These are phyloP conservation scores for Pontederia crassipes DNA, from an alignment of 176 grass and related monocot species.

Conservation along the genomic window DNA sequence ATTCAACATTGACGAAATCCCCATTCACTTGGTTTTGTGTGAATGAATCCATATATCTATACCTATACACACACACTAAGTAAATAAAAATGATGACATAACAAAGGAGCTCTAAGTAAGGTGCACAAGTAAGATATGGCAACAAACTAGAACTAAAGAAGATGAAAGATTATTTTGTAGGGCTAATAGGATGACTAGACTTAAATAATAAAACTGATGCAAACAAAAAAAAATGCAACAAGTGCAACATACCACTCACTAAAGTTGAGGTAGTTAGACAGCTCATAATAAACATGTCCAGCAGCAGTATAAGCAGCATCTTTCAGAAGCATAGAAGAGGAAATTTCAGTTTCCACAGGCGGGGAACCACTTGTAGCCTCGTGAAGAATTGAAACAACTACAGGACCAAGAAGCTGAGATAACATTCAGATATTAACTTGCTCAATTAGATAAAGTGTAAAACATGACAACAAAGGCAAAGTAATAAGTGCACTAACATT, in stretches of 20 bases:
- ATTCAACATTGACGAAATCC: no score
- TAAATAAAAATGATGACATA: no score
- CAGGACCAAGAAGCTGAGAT: constrained; percentile 65
- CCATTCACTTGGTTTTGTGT: no score
- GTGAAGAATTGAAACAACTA: constrained; percentile 78
- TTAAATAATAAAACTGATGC: no score
- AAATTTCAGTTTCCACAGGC: constrained; percentile 77
- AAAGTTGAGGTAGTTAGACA: constrained; percentile 89
- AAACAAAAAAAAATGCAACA: constrained; percentile 9
- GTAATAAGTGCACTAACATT: constrained; percentile 33
- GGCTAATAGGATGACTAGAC: no score
- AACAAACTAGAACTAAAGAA: no score
- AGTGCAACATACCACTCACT: constrained; percentile 71
- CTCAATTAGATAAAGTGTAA: not conserved
- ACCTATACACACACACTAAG: no score
- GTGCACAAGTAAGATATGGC: no score
- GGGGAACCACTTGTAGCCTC: constrained; percentile 78
- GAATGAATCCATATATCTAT: no score
- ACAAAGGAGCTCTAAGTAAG: no score
- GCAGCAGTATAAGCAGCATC: constrained; percentile 91
- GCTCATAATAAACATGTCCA: constrained; percentile 96
- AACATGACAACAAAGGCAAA: constrained; percentile 7
- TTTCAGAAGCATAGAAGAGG: constrained; percentile 93
- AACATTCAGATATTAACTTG: constrained; percentile 16
- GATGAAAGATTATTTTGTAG: no score